A percentile compares a stretch with the other conserved stretches of the same genome.
Evolutionary conservation across 208 protist species (phyloP).

Genomic region (Trypanosoma cruzi): DNA sequence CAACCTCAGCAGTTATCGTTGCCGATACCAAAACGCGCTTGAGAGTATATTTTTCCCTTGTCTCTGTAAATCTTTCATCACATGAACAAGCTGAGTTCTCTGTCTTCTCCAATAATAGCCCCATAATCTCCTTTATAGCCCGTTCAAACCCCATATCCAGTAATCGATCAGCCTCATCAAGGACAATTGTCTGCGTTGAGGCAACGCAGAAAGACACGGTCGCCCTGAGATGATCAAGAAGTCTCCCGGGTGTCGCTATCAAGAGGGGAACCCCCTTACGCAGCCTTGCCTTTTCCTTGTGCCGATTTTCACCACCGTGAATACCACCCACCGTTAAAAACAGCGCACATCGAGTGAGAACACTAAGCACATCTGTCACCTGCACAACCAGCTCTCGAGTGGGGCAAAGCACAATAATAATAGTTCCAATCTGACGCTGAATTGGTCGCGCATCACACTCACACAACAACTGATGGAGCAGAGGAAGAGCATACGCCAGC

Average conservation of each 20-base stretch:
- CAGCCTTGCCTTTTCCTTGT: conserved; percentile 89
- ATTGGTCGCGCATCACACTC: conserved; percentile 85
- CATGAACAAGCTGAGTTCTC: not conserved
- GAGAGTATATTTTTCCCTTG: not conserved
- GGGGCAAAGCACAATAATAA: conserved; percentile 86
- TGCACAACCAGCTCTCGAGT: conserved; percentile 90
- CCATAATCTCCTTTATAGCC: conserved; percentile 97
- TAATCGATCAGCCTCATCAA: conserved; percentile 96
- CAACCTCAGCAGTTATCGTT: conserved; percentile 69
- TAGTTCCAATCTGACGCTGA: conserved; percentile 64
- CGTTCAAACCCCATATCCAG: conserved; percentile 99
- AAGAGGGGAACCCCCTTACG: conserved; percentile 85
- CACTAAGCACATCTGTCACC: conserved; percentile 65
- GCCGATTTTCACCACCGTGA: conserved; percentile 55
- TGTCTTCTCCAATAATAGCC: conserved; percentile 63
- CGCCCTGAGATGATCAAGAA: conserved; percentile 57
- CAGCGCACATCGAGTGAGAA: conserved; percentile 36
- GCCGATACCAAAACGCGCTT: conserved; percentile 68
- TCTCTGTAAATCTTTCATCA: not conserved
- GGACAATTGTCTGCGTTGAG: conserved; percentile 85
- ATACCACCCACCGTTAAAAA: conserved; percentile 43
- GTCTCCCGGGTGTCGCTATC: conserved; percentile 68
- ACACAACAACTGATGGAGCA: conserved; percentile 57
- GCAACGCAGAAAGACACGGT: conserved; percentile 70
- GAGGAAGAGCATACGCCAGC: conserved; percentile 95